Evolutionary conservation across 1,284 basidiomycete genomes (phyloP).

Genomic region (Papiliotrema fonsecae): DNA sequence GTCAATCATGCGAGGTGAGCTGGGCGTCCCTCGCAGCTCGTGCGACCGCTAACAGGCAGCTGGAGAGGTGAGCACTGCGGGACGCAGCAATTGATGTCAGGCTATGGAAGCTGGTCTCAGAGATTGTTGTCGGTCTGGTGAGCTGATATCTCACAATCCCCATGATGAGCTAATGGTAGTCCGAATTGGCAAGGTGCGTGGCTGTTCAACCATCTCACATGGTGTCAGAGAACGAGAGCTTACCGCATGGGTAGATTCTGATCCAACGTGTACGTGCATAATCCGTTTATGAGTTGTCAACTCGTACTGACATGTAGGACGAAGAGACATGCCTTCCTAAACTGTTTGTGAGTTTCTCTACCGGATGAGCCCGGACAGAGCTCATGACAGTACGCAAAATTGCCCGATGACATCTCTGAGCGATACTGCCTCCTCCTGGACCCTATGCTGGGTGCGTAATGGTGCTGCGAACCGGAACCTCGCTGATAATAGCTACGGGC

Average conservation of each 20-base stretch:
- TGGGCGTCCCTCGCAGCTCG: background rate
- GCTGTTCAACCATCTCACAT: background rate
- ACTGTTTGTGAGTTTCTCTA: conserved; percentile 57
- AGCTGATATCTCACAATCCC: conserved; percentile 7
- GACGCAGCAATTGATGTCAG: conserved; percentile 87
- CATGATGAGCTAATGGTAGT: conserved; percentile 20
- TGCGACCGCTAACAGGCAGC: background rate
- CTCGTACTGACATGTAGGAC: conserved; percentile 56
- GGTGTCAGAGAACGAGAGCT: conserved; percentile 7
- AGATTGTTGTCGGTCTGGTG: conserved; percentile 68
- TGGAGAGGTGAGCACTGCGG: conserved; percentile 95
- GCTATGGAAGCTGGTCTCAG: conserved; percentile 92
- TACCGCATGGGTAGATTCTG: conserved; percentile 59
- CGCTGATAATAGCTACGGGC: conserved; percentile 67
- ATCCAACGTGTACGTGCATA: conserved; percentile 72
- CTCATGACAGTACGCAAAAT: conserved; percentile 56
- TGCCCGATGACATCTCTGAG: conserved; percentile 85
- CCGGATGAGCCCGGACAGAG: background rate
- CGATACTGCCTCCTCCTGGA: conserved; percentile 93
- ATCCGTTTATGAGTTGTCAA: background rate
- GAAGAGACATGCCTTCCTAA: conserved; percentile 87
- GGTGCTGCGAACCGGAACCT: background rate
- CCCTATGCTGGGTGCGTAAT: conserved; percentile 82
- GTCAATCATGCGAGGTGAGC: conserved; percentile 67
- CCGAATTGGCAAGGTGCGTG: conserved; percentile 47